Conservation (phyloP, 768 basidiomycete species). For the Lyophyllum semitale region DNA sequence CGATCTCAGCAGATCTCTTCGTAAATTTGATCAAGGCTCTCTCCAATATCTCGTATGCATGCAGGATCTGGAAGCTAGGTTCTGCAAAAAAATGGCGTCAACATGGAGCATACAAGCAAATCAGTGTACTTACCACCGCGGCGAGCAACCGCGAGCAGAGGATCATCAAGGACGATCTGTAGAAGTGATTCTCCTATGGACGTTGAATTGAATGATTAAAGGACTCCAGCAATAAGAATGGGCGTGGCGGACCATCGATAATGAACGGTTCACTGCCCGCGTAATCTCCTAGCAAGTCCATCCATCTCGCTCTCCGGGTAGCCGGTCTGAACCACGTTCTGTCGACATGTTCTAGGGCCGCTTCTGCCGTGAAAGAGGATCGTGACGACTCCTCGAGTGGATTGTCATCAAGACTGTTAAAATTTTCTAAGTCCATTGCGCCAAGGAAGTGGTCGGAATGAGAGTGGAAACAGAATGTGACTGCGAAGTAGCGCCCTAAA, state of each 20-base stretch:
- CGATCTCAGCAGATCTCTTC: constrained; percentile 54
- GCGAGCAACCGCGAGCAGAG: constrained; percentile 59
- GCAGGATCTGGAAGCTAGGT: constrained; percentile 60
- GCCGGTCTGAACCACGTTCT: constrained; percentile 16
- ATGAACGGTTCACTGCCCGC: constrained; percentile 68
- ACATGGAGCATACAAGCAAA: not conserved
- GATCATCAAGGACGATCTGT: constrained; percentile 59
- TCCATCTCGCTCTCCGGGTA: constrained; percentile 33
- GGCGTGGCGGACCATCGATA: constrained; percentile 60
- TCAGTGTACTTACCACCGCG: constrained; percentile 35
- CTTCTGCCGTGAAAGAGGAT: not conserved
- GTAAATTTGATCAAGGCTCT: constrained; percentile 48
- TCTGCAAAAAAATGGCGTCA: constrained; percentile 32
- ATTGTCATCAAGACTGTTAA: constrained; percentile 9
- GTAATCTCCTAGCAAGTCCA: constrained; percentile 75
- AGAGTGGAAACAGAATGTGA: not conserved
- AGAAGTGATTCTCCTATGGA: constrained; percentile 60
- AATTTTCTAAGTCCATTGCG: constrained; percentile 20
- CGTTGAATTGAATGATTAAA: too few species aligned
- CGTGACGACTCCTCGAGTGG: not conserved
- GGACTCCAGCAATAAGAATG: too few species aligned
- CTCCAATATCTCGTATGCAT: constrained; percentile 60
- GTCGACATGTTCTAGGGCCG: constrained; percentile 16
- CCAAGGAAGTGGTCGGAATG: not conserved
- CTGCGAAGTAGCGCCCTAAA: not conserved